phyloP scores from a whole-genome alignment of 768 basidiomycete species.

The Russula compacta region DNA sequence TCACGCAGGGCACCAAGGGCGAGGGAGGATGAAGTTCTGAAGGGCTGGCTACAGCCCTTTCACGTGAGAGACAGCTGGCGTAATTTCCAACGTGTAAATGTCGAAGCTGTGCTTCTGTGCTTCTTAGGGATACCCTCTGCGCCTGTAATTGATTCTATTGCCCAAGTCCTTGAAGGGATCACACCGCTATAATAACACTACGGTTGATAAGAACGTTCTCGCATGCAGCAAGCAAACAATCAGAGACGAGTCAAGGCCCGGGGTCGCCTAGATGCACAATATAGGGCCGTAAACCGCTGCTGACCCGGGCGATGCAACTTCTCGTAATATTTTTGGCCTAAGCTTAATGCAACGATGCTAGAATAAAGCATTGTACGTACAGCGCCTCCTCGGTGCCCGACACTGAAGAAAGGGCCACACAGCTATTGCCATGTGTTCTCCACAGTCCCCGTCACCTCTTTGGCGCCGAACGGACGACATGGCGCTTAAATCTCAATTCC shows the following conservation, averaged over 20 bases:
- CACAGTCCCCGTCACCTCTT: neutral
- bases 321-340: no score
- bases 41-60: neutral
- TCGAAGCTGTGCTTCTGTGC: neutral
- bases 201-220: neutral
- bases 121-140: neutral
- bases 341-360: neutral
- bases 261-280: no score
- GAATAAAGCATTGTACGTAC: neutral
- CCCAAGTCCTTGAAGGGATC: neutral
- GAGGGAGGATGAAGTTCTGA: neutral
- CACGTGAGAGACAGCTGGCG: neutral
- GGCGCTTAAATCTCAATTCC: neutral
- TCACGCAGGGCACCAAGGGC: neutral
- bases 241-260: no score
- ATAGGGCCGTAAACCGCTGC: no score
- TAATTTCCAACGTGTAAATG: neutral
- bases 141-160: neutral
- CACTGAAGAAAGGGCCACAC: neutral
- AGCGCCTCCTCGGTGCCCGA: neutral
- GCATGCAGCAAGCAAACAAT: neutral
- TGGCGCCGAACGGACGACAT: neutral
- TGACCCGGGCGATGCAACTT: neutral
- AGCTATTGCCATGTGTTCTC: slow-evolving; percentile 4
- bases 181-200: neutral